phyloP scores from a whole-genome alignment of 2,329 filamentous ascomycete genomes.

The Ophiocordyceps robertsii region DNA sequence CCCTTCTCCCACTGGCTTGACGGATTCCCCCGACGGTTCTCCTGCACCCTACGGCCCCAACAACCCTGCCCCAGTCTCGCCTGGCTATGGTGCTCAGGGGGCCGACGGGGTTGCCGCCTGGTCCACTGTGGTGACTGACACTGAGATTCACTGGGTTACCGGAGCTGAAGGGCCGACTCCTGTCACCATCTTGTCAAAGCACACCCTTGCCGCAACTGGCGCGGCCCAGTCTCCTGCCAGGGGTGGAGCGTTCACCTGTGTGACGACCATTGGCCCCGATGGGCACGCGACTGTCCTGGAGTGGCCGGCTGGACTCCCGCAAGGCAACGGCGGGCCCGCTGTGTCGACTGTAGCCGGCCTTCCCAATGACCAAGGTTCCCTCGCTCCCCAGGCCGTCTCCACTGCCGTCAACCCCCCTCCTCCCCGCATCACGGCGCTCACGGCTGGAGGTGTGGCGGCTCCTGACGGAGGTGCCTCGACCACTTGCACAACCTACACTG shows the following conservation, averaged over 20 bases:
- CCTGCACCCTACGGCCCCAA: background rate
- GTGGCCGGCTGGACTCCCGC: slow-evolving; percentile 2
- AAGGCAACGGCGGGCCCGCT: slow-evolving; percentile 5
- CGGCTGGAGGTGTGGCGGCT: background rate
- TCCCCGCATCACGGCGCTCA: background rate
- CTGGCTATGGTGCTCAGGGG: background rate
- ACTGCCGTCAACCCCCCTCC: background rate
- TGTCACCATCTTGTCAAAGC: slow-evolving; percentile 9
- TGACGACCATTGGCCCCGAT: slow-evolving; percentile 9
- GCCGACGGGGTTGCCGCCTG: slow-evolving; percentile 1
- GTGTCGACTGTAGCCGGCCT: slow-evolving; percentile 3
- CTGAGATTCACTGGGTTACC: slow-evolving; percentile 9
- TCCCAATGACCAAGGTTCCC: slow-evolving; percentile 3
- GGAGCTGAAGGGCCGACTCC: slow-evolving; percentile 6
- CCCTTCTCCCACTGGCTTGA: background rate
- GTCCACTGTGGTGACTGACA: slow-evolving; percentile 11
- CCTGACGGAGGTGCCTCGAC: slow-evolving; percentile 3
- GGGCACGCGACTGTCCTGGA: slow-evolving; percentile 14
- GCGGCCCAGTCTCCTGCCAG: background rate
- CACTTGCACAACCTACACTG: slow-evolving; percentile 14
- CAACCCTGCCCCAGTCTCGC: slow-evolving; percentile 2
- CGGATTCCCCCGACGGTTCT: background rate
- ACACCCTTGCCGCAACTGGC: slow-evolving; percentile 7
- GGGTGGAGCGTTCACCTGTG: slow-evolving; percentile 4
- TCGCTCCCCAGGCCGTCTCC: slow-evolving; percentile 2